Evolutionary conservation across 139 green algal genomes (phyloP).

Genomic region (Zygnema cylindricum): DNA sequence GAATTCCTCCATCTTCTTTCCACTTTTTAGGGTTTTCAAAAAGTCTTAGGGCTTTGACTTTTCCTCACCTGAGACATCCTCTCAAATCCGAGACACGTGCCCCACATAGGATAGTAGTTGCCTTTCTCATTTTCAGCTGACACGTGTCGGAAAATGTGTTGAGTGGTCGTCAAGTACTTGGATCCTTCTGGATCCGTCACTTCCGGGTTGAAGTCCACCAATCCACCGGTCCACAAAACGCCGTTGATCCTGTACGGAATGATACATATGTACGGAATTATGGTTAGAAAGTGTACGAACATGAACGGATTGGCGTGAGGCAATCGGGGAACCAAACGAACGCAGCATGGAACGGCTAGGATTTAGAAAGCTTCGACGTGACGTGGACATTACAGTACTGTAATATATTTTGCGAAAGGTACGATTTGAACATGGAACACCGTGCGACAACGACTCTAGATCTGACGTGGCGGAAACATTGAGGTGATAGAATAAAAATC

Average conservation of each 20-base stretch:
- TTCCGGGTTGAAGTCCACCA: conserved; percentile 59
- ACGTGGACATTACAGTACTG: too few species aligned
- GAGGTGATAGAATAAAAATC: too few species aligned
- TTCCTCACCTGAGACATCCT: conserved; percentile 40
- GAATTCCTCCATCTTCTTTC: background rate
- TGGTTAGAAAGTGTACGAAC: too few species aligned
- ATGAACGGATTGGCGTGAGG: too few species aligned
- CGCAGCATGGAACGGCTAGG: too few species aligned
- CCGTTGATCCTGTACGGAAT: conserved; percentile 52
- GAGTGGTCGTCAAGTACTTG: conserved; percentile 58
- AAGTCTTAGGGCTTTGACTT: background rate
- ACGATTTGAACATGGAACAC: too few species aligned
- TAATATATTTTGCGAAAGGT: too few species aligned
- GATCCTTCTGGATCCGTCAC: conserved; percentile 29
- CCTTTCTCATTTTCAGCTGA: conserved; percentile 42
- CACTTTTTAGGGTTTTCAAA: background rate
- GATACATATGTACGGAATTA: too few species aligned
- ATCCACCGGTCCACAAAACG: conserved; percentile 58
- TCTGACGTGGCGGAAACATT: too few species aligned
- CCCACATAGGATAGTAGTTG: conserved; percentile 60
- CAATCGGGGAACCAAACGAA: too few species aligned
- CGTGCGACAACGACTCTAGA: too few species aligned
- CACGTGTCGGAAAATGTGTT: conserved; percentile 42
- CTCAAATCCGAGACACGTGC: conserved; percentile 60
- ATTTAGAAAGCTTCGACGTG: too few species aligned